Percentiles rank a stretch among this genome's conserved stretches.
These are phyloP conservation scores for Trichomonascaceae sp. DNA, from an alignment of 1,139 yeast species.

Conservation along the genomic window DNA sequence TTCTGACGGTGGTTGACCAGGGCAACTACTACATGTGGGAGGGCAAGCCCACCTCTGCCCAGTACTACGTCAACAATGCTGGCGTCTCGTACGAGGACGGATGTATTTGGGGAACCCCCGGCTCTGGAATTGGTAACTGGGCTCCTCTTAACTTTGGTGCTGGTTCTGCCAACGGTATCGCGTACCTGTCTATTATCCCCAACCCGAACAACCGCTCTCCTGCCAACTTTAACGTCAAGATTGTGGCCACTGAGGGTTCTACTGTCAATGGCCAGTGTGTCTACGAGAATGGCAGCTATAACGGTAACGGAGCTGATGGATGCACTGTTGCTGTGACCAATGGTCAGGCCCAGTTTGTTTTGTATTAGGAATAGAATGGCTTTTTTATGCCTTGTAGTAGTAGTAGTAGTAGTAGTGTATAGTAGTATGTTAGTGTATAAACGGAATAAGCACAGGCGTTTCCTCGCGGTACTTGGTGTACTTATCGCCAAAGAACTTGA, in stretches of 20 bases:
- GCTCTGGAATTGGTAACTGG: conserved; percentile 90
- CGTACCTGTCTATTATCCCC: conserved; percentile 87
- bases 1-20: conserved; percentile 70
- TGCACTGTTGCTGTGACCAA: conserved; percentile 84
- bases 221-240: conserved; percentile 78
- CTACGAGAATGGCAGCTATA: conserved; percentile 66
- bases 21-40: conserved; percentile 67
- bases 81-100: conserved; percentile 85
- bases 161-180: conserved; percentile 63
- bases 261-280: conserved; percentile 62
- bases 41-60: conserved; percentile 79
- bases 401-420: too few relatives aligned
- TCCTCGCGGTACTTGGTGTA: conserved; percentile 41
- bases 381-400: too few relatives aligned
- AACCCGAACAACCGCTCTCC: conserved; percentile 75
- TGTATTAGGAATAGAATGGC: conserved; percentile 28
- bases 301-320: conserved; percentile 61
- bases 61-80: conserved; percentile 93
- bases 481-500: conserved; percentile 54
- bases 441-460: conserved; percentile 54
- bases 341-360: conserved; percentile 67
- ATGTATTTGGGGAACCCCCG: conserved; percentile 80
- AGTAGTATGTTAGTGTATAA: too few relatives aligned
- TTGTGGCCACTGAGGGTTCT: conserved; percentile 57
- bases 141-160: conserved; percentile 95